Evolutionary conservation across 169 alveolate genomes (phyloP).

Genomic region (Ichthyophthirius multifiliis): DNA sequence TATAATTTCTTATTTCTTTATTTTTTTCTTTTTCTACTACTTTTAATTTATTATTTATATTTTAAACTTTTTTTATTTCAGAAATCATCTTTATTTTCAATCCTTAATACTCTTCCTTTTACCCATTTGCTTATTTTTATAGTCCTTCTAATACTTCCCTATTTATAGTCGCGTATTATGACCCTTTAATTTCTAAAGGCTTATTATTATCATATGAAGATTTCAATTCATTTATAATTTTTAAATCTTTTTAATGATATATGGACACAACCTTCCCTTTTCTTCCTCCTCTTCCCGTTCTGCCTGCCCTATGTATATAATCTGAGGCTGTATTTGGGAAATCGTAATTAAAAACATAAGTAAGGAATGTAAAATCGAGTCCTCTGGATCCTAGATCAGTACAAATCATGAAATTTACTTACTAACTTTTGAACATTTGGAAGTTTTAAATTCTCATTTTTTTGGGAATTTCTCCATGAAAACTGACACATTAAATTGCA

Average conservation of each 20-base stretch:
- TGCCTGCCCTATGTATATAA: slow-evolving; percentile 88
- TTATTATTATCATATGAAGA: slow-evolving; percentile 42
- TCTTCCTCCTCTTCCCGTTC: slow-evolving; percentile 91
- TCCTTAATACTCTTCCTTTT: background rate
- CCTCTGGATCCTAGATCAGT: slow-evolving; percentile 90
- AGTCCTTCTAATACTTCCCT: background rate
- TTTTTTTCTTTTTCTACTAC: background rate
- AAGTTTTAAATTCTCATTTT: slow-evolving; percentile 43
- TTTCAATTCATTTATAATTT: slow-evolving; percentile 54
- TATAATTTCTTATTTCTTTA: background rate
- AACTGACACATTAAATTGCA: slow-evolving; percentile 40
- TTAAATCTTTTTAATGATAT: slow-evolving; percentile 51
- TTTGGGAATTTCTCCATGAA: slow-evolving; percentile 74
- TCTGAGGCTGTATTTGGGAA: slow-evolving; percentile 84
- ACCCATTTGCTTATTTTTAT: background rate
- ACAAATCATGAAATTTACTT: slow-evolving; percentile 69
- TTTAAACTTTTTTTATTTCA: background rate
- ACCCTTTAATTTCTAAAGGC: slow-evolving; percentile 58
- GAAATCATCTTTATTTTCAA: background rate
- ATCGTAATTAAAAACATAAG: slow-evolving; percentile 81
- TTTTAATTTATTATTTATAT: background rate
- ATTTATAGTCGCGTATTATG: slow-evolving; percentile 46
- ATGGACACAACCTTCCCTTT: slow-evolving; percentile 77
- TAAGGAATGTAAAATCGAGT: slow-evolving; percentile 80
- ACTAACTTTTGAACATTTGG: slow-evolving; percentile 36